A percentile compares a stretch with the other conserved stretches of the same genome.
Conservation (phyloP, 2,329 filamentous ascomycete species). For the Colletotrichum theobromicola region DNA sequence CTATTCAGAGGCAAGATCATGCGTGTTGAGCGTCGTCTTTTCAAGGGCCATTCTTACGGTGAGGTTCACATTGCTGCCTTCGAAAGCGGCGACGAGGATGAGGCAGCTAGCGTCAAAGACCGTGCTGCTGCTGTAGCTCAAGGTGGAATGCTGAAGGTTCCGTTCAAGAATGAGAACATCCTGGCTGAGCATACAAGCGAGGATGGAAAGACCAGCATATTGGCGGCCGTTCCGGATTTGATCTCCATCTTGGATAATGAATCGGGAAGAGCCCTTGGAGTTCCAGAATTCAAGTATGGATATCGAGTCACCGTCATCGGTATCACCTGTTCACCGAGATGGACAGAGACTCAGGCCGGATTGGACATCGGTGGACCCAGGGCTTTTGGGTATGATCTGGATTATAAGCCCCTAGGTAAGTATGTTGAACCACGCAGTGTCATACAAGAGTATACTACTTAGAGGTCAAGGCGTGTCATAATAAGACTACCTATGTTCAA, state of each 20-base stretch:
- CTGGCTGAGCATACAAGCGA: constrained; percentile 48
- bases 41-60: constrained; percentile 55
- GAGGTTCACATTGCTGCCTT: constrained; percentile 35
- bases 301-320: constrained; percentile 57
- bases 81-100: constrained; percentile 26
- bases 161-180: constrained; percentile 52
- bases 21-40: constrained; percentile 52
- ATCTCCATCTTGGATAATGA: constrained; percentile 61
- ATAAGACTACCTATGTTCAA: neutral
- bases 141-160: constrained; percentile 27
- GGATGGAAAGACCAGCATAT: constrained; percentile 32
- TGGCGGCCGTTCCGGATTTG: constrained; percentile 62
- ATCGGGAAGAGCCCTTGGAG: constrained; percentile 61
- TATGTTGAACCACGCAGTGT: constrained; percentile 60
- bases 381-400: constrained; percentile 42
- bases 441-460: constrained; percentile 37
- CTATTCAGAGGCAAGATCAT: constrained; percentile 70
- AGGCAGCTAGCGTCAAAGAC: neutral
- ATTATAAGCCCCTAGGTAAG: constrained; percentile 54
- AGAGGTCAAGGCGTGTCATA: neutral
- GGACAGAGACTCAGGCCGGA: constrained; percentile 54
- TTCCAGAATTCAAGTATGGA: constrained; percentile 61
- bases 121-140: constrained; percentile 1
- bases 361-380: constrained; percentile 51
- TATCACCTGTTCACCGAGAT: constrained; percentile 58